Evolutionary conservation across 2,329 filamentous ascomycete species (phyloP).

Genomic region (Colletotrichum costaricense): DNA sequence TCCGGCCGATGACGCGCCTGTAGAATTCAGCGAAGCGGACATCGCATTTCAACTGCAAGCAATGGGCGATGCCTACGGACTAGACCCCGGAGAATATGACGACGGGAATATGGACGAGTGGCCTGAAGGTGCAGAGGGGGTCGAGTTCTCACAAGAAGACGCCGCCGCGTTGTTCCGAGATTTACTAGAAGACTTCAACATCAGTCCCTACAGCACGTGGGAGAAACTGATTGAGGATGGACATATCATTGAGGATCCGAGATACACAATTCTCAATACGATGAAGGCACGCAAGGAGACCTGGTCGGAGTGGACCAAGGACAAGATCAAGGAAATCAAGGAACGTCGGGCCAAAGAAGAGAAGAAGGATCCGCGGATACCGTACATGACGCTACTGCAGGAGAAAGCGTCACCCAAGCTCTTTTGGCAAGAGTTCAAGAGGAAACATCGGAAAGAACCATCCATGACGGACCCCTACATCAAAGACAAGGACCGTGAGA

Average conservation of each 20-base stretch:
- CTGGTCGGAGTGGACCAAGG: constrained; percentile 86
- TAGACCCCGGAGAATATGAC: constrained; percentile 82
- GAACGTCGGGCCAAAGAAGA: constrained; percentile 79
- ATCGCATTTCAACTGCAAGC: constrained; percentile 91
- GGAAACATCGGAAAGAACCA: constrained; percentile 86
- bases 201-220: constrained; percentile 92
- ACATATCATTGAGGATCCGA: constrained; percentile 82
- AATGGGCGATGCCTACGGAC: constrained; percentile 87
- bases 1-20: constrained; percentile 62
- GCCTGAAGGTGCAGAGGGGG: constrained; percentile 78
- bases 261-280: constrained; percentile 85
- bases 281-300: constrained; percentile 85
- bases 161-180: constrained; percentile 84
- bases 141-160: constrained; percentile 80
- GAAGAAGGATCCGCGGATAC: constrained; percentile 84
- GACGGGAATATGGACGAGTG: constrained; percentile 70
- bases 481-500: constrained; percentile 82
- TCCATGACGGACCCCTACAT: constrained; percentile 82
- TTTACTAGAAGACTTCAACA: constrained; percentile 82
- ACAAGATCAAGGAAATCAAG: constrained; percentile 78
- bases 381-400: constrained; percentile 85
- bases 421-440: constrained; percentile 96
- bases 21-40: constrained; percentile 94
- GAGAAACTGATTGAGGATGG: constrained; percentile 89
- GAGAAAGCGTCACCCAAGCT: constrained; percentile 88